A percentile compares a stretch with the other conserved stretches of the same genome.
Evolutionary conservation across 2,329 filamentous ascomycete genomes (phyloP).

Genomic region (Hypocreales sp.): DNA sequence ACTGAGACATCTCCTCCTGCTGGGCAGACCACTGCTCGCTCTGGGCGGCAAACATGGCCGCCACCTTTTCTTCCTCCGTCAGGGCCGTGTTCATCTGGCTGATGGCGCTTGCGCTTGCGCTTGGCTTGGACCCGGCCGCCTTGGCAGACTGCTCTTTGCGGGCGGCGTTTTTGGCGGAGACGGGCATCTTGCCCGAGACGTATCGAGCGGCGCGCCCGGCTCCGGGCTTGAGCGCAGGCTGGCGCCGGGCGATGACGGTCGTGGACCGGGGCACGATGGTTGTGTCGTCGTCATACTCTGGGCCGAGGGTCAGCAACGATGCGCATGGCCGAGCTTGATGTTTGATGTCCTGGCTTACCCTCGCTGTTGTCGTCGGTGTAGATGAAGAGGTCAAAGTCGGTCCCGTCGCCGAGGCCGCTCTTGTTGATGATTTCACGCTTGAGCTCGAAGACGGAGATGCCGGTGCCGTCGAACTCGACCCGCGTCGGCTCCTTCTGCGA

Average conservation of each 20-base stretch:
- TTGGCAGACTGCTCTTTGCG: conserved; percentile 50
- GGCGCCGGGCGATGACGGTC: conserved; percentile 75
- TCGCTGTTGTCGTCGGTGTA: conserved; percentile 85
- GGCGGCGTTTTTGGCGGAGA: conserved; percentile 67
- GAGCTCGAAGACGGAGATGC: conserved; percentile 94
- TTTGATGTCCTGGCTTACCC: conserved; percentile 39
- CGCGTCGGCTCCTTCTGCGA: conserved; percentile 90
- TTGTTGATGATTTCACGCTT: conserved; percentile 97
- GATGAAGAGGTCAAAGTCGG: conserved; percentile 90
- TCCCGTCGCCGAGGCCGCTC: conserved; percentile 85
- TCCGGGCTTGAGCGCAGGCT: conserved; percentile 71
- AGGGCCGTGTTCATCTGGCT: conserved; percentile 60
- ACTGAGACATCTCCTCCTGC: conserved; percentile 84
- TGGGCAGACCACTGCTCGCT: conserved; percentile 87
- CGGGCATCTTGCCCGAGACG: conserved; percentile 89
- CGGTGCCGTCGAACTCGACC: conserved; percentile 93
- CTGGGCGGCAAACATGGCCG: conserved; percentile 80
- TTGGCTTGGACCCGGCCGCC: conserved; percentile 35
- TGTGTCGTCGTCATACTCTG: conserved; percentile 96
- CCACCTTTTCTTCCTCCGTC: conserved; percentile 88
- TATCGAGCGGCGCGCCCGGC: conserved; percentile 87
- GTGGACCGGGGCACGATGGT: conserved; percentile 93
- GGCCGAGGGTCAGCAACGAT: conserved; percentile 11
- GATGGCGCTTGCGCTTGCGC: conserved; percentile 39
- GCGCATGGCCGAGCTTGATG: not conserved